Base-by-base conservation (phyloP, 2,329 filamentous ascomycete genomes). In the Ophiostoma tasmaniense region DNA sequence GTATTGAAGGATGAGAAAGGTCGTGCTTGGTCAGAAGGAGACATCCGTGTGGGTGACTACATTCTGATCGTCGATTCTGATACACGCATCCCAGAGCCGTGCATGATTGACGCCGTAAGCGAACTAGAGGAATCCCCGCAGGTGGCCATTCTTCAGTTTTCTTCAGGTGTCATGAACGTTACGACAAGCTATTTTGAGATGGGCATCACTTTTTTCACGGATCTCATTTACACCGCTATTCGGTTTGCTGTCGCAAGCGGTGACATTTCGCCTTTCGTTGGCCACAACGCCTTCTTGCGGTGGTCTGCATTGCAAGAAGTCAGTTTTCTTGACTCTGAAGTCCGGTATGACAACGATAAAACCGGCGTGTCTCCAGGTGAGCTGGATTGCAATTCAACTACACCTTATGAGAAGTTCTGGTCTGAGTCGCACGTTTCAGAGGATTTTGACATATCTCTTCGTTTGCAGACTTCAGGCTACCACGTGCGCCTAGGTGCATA, bases 31-130 rank as follows among this genome's bases (percentile, higher is more conserved):
- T 91, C 91, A 25, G 91, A 92, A 75, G 92, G 92, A 71, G 92
- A 95, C 77, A 90, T 96, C 73, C 90, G 92, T 66, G 82, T 96
- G 25, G 92, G 92, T 69, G 92, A 96, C 78, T 93, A 92, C 77
- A 91, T 93, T 70, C 81, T 91, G 37, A 80, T 93, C 71, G 90
- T 92, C 75, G 90, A 92, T 79, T 92, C 90, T 1, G 90, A 93
- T 77, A 93, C 90, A 37, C 89, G 90, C 78, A 90, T 92, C 2
- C 91, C 91, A 1, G 80, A 84, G 52, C 90, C 93, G 77, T 94
- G 91, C 75, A 82, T 94, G 71, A 82, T 93, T 7, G 90, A 93
- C 75, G 90, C 90, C 61, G 90, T 91, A 64, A 91, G 88, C 67
- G 91, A 94, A 75, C 92, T 93, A 90, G 89, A 93, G 75, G 87